Evolutionary conservation across 1,284 basidiomycete species (phyloP).

Genomic region (Pisolithus thermaeus): DNA sequence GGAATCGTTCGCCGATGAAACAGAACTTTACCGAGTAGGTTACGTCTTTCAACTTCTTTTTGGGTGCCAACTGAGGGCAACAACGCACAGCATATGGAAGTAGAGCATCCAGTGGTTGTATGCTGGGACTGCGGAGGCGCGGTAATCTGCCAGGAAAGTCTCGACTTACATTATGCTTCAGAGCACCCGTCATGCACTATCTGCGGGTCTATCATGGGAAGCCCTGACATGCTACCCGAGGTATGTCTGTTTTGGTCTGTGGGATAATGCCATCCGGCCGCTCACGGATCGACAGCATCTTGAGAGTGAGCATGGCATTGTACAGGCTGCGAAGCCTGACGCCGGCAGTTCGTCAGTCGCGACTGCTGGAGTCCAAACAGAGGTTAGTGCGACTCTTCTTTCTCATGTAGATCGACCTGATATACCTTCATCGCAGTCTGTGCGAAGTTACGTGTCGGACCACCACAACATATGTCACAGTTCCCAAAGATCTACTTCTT

Average conservation of each 20-base stretch:
- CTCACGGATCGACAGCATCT: slow-evolving; percentile 18
- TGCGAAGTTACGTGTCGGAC: no score
- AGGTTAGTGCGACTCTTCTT: no score
- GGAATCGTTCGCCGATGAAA: slow-evolving; percentile 16
- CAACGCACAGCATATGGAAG: slow-evolving; percentile 15
- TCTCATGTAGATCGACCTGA: neutral
- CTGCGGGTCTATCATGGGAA: slow-evolving; percentile 18
- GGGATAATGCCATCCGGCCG: neutral
- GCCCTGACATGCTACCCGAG: slow-evolving; percentile 14
- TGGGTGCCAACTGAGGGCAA: neutral
- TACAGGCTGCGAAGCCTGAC: neutral
- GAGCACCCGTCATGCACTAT: slow-evolving; percentile 18
- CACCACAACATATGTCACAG: neutral
- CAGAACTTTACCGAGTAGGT: slow-evolving; percentile 21
- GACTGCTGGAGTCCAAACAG: no score
- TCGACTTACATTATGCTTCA: slow-evolving; percentile 21
- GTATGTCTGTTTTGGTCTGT: slow-evolving; percentile 9
- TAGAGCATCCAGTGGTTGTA: slow-evolving; percentile 22
- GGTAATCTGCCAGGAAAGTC: slow-evolving; percentile 16
- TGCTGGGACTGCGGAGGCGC: slow-evolving; percentile 27
- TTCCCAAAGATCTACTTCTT: neutral
- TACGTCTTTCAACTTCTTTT: neutral
- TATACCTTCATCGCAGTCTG: no score
- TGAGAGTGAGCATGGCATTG: slow-evolving; percentile 9
- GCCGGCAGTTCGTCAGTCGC: no score